A percentile compares a stretch with the other conserved stretches of the same genome.
Evolutionary conservation across 2,329 filamentous ascomycete species (phyloP).

Genomic region (Coniochaeta prunicola): DNA sequence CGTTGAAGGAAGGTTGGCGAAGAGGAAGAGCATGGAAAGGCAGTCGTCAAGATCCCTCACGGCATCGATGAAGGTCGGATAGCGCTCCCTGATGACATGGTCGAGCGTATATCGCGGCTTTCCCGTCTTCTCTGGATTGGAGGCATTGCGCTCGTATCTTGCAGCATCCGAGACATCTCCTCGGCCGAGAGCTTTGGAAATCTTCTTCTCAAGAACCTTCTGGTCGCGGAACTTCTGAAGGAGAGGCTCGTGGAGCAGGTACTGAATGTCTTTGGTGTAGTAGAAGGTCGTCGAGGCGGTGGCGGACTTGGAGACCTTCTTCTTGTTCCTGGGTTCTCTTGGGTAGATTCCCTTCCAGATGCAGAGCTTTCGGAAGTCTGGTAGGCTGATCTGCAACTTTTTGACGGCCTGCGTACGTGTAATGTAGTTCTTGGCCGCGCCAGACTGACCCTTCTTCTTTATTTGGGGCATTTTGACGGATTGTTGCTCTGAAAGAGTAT

Average conservation of each 20-base stretch:
- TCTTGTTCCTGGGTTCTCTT: conserved; percentile 91
- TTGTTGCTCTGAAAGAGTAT: conserved; percentile 12
- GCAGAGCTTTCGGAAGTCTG: conserved; percentile 95
- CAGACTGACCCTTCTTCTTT: conserved; percentile 89
- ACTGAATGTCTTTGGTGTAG: conserved; percentile 93
- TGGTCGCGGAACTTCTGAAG: conserved; percentile 94
- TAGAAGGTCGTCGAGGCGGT: conserved; percentile 90
- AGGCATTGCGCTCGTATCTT: conserved; percentile 78
- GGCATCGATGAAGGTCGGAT: conserved; percentile 93
- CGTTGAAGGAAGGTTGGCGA: conserved; percentile 91
- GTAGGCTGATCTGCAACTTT: conserved; percentile 94
- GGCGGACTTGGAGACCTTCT: conserved; percentile 89
- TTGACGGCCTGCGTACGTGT: conserved; percentile 94
- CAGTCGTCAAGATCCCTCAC: conserved; percentile 94
- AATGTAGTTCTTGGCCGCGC: conserved; percentile 96
- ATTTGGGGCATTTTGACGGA: conserved; percentile 57
- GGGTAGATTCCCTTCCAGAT: conserved; percentile 99
- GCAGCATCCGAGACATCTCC: conserved; percentile 86
- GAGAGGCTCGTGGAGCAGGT: conserved; percentile 92
- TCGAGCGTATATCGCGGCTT: conserved; percentile 87
- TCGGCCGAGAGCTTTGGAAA: conserved; percentile 81
- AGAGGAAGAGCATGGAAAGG: conserved; percentile 92
- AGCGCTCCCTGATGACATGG: conserved; percentile 95
- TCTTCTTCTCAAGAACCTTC: conserved; percentile 96
- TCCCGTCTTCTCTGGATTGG: conserved; percentile 81